phyloP scores from a whole-genome alignment of 352 stramenopile species.

The Phytopythium oedochilum region DNA sequence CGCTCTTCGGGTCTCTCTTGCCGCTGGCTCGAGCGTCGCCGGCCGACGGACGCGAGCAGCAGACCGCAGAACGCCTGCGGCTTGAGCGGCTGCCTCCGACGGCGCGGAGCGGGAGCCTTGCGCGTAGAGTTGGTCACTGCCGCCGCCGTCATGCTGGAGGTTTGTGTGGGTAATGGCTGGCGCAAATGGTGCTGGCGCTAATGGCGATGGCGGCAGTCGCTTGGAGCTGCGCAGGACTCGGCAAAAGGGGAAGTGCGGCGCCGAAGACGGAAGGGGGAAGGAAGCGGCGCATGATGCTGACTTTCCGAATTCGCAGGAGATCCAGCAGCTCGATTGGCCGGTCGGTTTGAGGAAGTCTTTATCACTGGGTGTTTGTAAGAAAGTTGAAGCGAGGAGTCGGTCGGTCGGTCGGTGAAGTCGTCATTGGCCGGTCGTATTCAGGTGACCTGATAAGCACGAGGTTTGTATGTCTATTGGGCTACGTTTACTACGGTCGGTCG shows the following conservation, averaged over 20 bases:
- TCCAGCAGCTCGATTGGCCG: neutral
- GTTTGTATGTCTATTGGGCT: neutral
- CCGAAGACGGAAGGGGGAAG: neutral
- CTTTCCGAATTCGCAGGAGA: neutral
- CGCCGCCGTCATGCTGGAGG: neutral
- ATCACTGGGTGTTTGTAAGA: neutral
- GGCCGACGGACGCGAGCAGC: slow-evolving; percentile 1
- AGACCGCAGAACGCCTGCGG: slow-evolving; percentile 1
- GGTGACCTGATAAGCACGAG: neutral
- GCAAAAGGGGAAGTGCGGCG: neutral
- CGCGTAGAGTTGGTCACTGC: neutral
- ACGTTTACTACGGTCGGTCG: neutral
- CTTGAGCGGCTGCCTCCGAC: neutral
- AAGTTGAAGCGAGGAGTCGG: neutral
- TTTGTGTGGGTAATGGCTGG: neutral
- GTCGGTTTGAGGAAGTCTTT: neutral
- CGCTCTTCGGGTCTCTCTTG: neutral
- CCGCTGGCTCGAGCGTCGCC: neutral
- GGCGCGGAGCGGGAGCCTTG: neutral
- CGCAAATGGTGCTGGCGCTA: no score
- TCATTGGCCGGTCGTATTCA: neutral
- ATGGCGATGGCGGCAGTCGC: neutral
- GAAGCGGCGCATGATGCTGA: neutral
- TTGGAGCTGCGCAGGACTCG: neutral
- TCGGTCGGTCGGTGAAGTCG: slow-evolving; percentile 1